phyloP scores from a whole-genome alignment of 495 filamentous ascomycete genomes.

The Hypoxylon subgilvum region DNA sequence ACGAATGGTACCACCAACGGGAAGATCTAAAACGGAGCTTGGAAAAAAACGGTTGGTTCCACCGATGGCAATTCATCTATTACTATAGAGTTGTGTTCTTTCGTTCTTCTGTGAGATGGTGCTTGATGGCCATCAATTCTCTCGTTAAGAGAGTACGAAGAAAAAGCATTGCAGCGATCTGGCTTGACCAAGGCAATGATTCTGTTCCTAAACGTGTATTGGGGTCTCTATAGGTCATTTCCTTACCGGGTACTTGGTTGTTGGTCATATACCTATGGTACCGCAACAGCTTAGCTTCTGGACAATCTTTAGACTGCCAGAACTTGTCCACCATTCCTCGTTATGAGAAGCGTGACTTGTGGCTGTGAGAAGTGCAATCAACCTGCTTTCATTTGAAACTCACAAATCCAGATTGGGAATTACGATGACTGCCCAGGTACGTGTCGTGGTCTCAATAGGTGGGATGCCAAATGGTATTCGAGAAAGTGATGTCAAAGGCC shows the following conservation, averaged over 20 bases:
- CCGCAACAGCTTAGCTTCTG: conserved; percentile 6
- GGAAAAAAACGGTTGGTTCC: background rate
- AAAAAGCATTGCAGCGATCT: background rate
- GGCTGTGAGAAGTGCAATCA: too few relatives aligned
- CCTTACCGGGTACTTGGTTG: conserved; percentile 9
- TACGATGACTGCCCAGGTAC: too few relatives aligned
- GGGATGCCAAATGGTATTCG: too few relatives aligned
- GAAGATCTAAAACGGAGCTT: conserved; percentile 3
- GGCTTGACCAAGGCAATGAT: background rate
- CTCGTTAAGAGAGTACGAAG: background rate
- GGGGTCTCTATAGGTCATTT: conserved; percentile 15
- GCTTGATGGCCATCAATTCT: background rate
- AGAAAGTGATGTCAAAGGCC: too few relatives aligned
- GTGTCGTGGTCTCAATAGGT: too few relatives aligned
- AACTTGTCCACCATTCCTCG: background rate
- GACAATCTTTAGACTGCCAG: conserved; percentile 19
- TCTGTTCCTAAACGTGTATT: conserved; percentile 13
- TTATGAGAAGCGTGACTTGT: too few relatives aligned
- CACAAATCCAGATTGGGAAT: too few relatives aligned
- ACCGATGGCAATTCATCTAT: too few relatives aligned
- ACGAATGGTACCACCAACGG: background rate
- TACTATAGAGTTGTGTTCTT: too few relatives aligned
- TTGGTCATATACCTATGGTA: background rate
- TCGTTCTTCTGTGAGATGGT: background rate
- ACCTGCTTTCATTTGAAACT: background rate